Conservation (phyloP, 176 grass and related monocot species). For the Oryza australiensis region DNA sequence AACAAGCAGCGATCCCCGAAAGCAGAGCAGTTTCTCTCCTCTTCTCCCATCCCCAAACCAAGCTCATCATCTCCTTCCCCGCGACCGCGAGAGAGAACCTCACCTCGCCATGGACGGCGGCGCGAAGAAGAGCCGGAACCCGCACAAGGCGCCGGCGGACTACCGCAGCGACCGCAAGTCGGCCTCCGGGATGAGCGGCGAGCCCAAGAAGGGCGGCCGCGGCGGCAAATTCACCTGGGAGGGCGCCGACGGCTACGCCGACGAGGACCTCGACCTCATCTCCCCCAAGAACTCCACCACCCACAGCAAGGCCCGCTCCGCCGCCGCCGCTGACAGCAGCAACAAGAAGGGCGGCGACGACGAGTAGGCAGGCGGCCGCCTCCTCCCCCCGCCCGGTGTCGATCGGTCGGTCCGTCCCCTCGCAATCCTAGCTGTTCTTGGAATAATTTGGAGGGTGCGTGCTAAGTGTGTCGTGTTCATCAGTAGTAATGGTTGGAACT, state of each 20-base stretch:
- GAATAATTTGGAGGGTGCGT: conserved; percentile 24
- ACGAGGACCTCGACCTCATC: conserved; percentile 50
- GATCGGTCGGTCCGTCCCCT: neutral
- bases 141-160: conserved; percentile 22
- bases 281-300: neutral
- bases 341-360: conserved; percentile 19
- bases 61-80: neutral
- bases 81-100: neutral
- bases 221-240: conserved; percentile 98
- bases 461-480: neutral
- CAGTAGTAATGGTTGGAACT: conserved; percentile 3
- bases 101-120: conserved; percentile 56
- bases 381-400: neutral
- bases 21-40: neutral
- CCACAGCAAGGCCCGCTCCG: neutral
- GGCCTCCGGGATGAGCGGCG: conserved; percentile 70
- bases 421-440: neutral
- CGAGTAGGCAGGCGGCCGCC: neutral
- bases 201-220: conserved; percentile 87
- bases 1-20: neutral
- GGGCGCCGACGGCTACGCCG: conserved; percentile 50
- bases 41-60: too few species aligned
- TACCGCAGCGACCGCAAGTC: conserved; percentile 78
- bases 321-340: neutral
- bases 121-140: conserved; percentile 57